These are phyloP conservation scores for Panellus pusillus DNA, from an alignment of 768 basidiomycete genomes.

Conservation along the genomic window DNA sequence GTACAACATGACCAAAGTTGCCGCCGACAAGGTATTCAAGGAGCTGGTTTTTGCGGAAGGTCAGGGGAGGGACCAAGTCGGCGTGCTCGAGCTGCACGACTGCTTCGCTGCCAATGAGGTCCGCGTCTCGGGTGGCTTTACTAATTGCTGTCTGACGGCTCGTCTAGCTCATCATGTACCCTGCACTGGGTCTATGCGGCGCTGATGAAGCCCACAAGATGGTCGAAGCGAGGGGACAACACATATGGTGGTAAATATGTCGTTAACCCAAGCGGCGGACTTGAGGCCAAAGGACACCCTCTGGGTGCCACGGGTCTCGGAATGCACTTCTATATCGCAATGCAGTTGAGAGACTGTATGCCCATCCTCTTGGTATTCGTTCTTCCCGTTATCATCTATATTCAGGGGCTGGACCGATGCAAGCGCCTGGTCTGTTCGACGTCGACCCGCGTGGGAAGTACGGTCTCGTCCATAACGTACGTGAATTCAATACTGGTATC, in stretches of 20 bases:
- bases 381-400: neutral
- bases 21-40: conserved; percentile 67
- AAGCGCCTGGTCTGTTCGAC: conserved; percentile 70
- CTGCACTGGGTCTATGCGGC: conserved; percentile 73
- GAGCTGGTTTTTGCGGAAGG: conserved; percentile 71
- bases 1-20: conserved; percentile 70
- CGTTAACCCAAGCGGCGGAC: conserved; percentile 80
- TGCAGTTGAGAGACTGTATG: conserved; percentile 75
- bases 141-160: neutral
- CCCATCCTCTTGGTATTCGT: neutral
- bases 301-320: conserved; percentile 81
- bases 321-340: conserved; percentile 84
- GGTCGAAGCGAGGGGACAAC: conserved; percentile 74
- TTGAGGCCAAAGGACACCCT: conserved; percentile 89
- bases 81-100: conserved; percentile 86
- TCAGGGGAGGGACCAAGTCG: conserved; percentile 68
- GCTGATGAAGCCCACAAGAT: conserved; percentile 69
- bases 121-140: conserved; percentile 11
- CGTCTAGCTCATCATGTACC: conserved; percentile 72
- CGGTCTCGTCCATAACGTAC: conserved; percentile 81
- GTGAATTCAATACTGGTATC: conserved; percentile 22
- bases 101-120: conserved; percentile 86
- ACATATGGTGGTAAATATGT: conserved; percentile 88
- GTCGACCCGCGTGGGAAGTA: conserved; percentile 72
- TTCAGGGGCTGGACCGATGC: conserved; percentile 83